Conservation (phyloP, 2,329 filamentous ascomycete species). For the Claviceps pazoutovae region DNA sequence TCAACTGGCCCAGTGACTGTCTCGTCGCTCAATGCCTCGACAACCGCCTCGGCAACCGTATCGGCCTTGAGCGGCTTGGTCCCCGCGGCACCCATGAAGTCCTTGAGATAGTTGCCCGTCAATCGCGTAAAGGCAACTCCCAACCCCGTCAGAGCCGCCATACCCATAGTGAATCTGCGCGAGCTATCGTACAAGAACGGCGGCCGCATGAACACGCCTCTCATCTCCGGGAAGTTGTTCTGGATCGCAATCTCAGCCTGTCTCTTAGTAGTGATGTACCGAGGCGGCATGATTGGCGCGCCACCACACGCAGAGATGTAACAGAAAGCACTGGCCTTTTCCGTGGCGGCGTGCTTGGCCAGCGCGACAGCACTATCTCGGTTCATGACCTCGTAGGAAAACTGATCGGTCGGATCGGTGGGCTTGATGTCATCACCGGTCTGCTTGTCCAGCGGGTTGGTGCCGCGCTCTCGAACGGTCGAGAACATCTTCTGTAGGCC, state of each 20-base stretch:
- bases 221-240: conserved; percentile 57
- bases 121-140: conserved; percentile 65
- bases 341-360: conserved; percentile 57
- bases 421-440: conserved; percentile 47
- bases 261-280: conserved; percentile 86
- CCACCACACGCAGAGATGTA: conserved; percentile 84
- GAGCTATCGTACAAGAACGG: conserved; percentile 83
- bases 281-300: conserved; percentile 65
- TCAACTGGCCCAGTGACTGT: conserved; percentile 62
- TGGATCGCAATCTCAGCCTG: conserved; percentile 72
- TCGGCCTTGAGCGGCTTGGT: conserved; percentile 82
- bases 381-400: conserved; percentile 98
- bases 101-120: conserved; percentile 61
- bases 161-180: conserved; percentile 66
- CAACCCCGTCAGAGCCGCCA: conserved; percentile 64
- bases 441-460: conserved; percentile 54
- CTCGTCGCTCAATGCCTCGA: conserved; percentile 72
- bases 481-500: conserved; percentile 72
- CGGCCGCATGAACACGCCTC: conserved; percentile 69
- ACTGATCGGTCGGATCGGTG: conserved; percentile 54
- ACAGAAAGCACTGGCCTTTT: conserved; percentile 56
- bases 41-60: conserved; percentile 72
- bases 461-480: conserved; percentile 45
- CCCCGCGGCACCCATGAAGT: conserved; percentile 68
- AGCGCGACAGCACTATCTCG: conserved; percentile 74